Base-by-base conservation (phyloP, 2,329 filamentous ascomycete species). In the Fusarium algeriense region DNA sequence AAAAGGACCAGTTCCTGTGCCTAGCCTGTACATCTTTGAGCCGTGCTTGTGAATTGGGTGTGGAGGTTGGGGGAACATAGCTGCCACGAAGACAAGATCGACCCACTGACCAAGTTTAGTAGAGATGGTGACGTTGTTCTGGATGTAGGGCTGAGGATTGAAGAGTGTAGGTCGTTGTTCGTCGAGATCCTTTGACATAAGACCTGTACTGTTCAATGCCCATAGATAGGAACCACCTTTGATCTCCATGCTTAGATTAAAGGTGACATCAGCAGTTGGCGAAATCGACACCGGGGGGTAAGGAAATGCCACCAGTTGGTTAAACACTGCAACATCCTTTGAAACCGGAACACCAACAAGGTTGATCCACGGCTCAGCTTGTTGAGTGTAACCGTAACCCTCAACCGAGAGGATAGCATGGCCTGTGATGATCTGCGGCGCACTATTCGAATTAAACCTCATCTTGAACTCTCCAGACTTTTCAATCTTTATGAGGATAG, bases 1-100 rank as follows among this genome's bases (percentile, higher is more conserved):
- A 75, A 87, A 91, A 2, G 69, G 59, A 0, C 87, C 87, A 0
- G 70, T 72, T 4, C 88, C 89, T 0, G 79, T 63, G 2, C 89
- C 89, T 37, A 91, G 83, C 23, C 85, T 79, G 72, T 84, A 90
- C 80, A 87, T 88, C 75, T 89, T 89, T 73, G 86, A 88, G 49
- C 86, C 85, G 78, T 91, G 89, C 80, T 90, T 90, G 83, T 91
- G 89, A 54, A 91, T 87, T 0, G 88, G 86, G 64, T 91, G 89
- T 13, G 79, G 74, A 1, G 81, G 87, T 73, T 88, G 86, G 10
- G 85, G 80, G 6, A 79, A 78, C 4, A 75, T 75, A n/a, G 78
- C 75, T 4, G 85, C 79, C 34, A 83, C 78, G 64, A 89, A 81
- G 67, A 90, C 80, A n/a, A 89, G 74, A 73, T 90, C 88, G 12